phyloP scores from a whole-genome alignment of 1,284 basidiomycete genomes.

The Puccinia hordei region DNA sequence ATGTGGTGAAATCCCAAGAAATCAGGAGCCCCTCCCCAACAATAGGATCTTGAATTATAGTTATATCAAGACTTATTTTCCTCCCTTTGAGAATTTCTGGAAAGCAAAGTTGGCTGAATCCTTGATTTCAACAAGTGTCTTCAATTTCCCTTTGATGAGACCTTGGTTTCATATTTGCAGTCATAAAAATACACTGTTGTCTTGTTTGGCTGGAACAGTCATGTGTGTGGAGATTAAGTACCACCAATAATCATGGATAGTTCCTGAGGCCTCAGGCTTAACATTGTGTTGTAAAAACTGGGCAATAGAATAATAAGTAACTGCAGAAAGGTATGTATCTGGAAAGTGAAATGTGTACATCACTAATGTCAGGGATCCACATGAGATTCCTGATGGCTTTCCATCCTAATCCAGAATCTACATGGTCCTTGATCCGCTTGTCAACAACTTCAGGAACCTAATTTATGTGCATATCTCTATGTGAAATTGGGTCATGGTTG shows the following conservation, averaged over 20 bases:
- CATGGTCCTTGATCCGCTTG: neutral
- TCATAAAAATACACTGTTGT: neutral
- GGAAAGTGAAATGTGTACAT: no score
- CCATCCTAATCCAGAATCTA: neutral
- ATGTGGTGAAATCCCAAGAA: neutral
- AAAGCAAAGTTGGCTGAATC: neutral
- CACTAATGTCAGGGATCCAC: no score
- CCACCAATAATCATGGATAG: neutral
- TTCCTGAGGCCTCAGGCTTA: neutral
- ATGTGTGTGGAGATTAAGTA: neutral
- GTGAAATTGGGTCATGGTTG: conserved; percentile 3
- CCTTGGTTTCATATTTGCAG: neutral
- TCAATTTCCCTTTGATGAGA: neutral
- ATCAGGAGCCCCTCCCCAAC: neutral
- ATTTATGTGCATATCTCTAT: neutral
- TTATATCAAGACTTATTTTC: neutral
- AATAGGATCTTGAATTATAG: neutral
- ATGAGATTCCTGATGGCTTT: neutral
- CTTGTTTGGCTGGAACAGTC: neutral
- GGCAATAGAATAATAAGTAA: neutral
- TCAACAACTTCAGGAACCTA: neutral
- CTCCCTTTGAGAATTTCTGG: neutral
- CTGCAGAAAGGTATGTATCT: neutral
- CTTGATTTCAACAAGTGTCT: no score
- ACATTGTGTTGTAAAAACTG: neutral